Conservation (phyloP, 768 basidiomycete species). For the Boletus coccyginus region DNA sequence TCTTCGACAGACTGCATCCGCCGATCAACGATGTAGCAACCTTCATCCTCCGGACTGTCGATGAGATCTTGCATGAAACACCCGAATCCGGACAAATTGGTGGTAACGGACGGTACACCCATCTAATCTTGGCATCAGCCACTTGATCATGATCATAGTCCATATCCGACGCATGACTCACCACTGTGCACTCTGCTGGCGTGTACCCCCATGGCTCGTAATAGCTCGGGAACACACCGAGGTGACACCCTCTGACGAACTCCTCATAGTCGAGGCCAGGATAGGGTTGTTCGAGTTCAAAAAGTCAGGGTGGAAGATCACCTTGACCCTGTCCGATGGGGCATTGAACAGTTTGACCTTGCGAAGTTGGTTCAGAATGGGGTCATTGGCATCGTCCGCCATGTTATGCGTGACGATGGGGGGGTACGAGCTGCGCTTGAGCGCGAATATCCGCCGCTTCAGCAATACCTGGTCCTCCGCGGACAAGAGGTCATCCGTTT, state of each 20-base stretch:
- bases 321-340: constrained; percentile 87
- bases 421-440: constrained; percentile 92
- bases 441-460: constrained; percentile 94
- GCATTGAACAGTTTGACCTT: constrained; percentile 93
- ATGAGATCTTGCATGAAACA: constrained; percentile 99
- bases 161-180: constrained; percentile 37
- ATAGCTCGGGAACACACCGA: constrained; percentile 98
- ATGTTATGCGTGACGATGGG: constrained; percentile 99
- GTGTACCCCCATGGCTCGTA: constrained; percentile 98
- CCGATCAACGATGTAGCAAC: constrained; percentile 95
- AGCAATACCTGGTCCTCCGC: constrained; percentile 91
- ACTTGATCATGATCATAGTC: neutral
- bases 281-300: constrained; percentile 98
- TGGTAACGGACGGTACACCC: constrained; percentile 97
- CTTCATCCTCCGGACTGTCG: constrained; percentile 91
- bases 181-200: constrained; percentile 98
- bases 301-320: constrained; percentile 98
- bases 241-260: constrained; percentile 96
- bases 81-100: constrained; percentile 96
- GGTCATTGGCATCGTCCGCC: constrained; percentile 89
- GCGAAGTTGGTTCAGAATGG: constrained; percentile 92
- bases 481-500: constrained; percentile 75
- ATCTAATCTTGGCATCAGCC: constrained; percentile 49
- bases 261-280: constrained; percentile 96
- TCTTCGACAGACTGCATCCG: constrained; percentile 88